Base-by-base conservation (phyloP, 1,139 yeast species). In the Candida gigantensis region DNA sequence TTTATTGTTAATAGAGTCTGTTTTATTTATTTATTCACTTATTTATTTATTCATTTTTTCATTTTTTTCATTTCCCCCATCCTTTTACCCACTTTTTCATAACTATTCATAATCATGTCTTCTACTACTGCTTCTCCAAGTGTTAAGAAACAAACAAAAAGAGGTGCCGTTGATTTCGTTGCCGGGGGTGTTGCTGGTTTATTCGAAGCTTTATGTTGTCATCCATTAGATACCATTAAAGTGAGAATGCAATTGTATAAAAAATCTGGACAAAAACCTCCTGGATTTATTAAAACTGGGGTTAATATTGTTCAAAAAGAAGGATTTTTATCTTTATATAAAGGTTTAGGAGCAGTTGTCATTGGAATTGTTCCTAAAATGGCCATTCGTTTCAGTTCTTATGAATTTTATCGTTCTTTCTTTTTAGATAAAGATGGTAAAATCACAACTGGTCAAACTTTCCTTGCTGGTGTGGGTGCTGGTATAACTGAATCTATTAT, bases 161-260 rank as follows among this genome's bases (percentile, higher is more conserved):
- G 68, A 34, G 59, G 72, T 29, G 79, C 84, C 27, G 77, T 86
- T 43, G 96, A 89, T 60, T 76, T 90, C 53, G 72, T 89, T 39
- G 95, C 97, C 32, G 98, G 98, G 50, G 98, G 98, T 55, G 83
- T 94, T 10, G 98, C 98, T 13, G 98, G 98, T 44, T 74, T 90
- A 45, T 87, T 89, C 59, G 98, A 92, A 68, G 98, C 97, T 14
- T 74, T 92, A 49, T 82, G 94, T 60, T 92, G 98, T 64, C 98
- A 92, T 62, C 97, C 97, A 10, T 76, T 90, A 55, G 92, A 84
- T 55, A 92, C 98, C 34, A 87, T 92, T 60, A 92, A 92, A 66
- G 98, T 92, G 46, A 79, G 97, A 59, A 90, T 90, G 97, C 97
- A 90, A 65, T 77, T 90, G 53, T 81, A 84, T 57, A 76, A 74